Percentiles rank a stretch among this genome's conserved stretches.
Evolutionary conservation across 192 early-diverging fungal genomes (phyloP).

Genomic region (Coemansia sp.): DNA sequence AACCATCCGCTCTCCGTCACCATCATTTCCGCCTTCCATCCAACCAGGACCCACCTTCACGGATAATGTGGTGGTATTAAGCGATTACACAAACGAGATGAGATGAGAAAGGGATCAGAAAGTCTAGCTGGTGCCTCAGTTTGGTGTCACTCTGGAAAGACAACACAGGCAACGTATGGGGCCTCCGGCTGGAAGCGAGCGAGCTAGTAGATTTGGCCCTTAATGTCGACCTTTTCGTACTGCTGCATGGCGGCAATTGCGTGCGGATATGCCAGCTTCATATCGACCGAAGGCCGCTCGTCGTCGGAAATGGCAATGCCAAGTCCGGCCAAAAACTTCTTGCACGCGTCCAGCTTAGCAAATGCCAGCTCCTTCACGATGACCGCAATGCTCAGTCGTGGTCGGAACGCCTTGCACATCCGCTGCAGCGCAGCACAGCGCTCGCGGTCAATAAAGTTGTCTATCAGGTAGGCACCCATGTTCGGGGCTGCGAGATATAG

Average conservation of each 20-base stretch:
- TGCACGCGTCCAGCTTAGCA: conserved; percentile 35
- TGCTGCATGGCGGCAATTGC: conserved; percentile 57
- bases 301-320: conserved; percentile 25
- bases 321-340: conserved; percentile 53
- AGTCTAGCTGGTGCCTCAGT: not conserved
- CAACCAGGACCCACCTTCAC: too few species aligned
- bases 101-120: not conserved
- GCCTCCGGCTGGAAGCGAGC: too few species aligned
- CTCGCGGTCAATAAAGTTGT: conserved; percentile 87
- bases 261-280: conserved; percentile 53
- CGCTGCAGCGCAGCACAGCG: conserved; percentile 69
- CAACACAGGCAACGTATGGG: not conserved
- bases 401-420: conserved; percentile 71
- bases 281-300: conserved; percentile 50
- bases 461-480: conserved; percentile 87
- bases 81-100: not conserved
- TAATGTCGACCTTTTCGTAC: conserved; percentile 71
- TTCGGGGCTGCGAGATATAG: conserved; percentile 75
- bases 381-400: conserved; percentile 34
- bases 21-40: not conserved
- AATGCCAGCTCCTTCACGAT: conserved; percentile 70
- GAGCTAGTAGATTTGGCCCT: conserved; percentile 60
- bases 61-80: not conserved
- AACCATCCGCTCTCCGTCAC: conserved; percentile 1
- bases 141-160: too few species aligned